Evolutionary conservation across 2,329 filamentous ascomycete species (phyloP), one percentile per base, ranked within the genome.

Genomic region (Fusarium phyllophilum): DNA sequence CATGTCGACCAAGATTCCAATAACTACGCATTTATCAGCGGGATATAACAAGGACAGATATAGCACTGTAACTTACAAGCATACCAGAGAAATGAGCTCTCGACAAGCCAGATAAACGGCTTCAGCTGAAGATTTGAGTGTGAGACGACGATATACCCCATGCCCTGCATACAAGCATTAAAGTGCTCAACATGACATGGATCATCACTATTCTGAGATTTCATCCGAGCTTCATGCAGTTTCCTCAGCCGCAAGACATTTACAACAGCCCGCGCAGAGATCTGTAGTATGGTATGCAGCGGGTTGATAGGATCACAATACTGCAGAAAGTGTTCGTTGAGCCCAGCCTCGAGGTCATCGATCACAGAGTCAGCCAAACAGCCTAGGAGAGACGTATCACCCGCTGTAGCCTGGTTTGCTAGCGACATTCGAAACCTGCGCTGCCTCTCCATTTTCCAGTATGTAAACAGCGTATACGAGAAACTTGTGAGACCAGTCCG

Each of bases 1-100:
- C 34, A 72, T 63, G 8, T 72, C 62, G 7, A 72, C 56, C 4
- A 72, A 26, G 6, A 72, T 52, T 9, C 69, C 69, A 12, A 72
- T 68, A 2, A 72, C 69, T 72, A 13, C 2, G 11, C 0, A 8
- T 10, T 0, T 11, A 5, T 71, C 7, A 71, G 68, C 2, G 1
- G 4, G 10, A 18, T 18, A 9, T 1, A 2, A 13, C 14, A 4
- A 9, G 33, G 3, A 7, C 10, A 1, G 14, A 18, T 3, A 11
- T 1, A 10, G 18, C 1, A 7, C 31, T 34, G 3, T 1, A 4
- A 63, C 69, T 67, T 17, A 72, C 69, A 66, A 9, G 68, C 69
- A 12, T 72, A 51, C 69, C 68, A 72, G 1, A 63, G 33, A 17
- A 72, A 72, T 0, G 51, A 54, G 17, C 29, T 14, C 7, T 72